These are phyloP conservation scores for Diaporthe caulivora DNA, from an alignment of 2,329 filamentous ascomycete species.

Conservation along the genomic window DNA sequence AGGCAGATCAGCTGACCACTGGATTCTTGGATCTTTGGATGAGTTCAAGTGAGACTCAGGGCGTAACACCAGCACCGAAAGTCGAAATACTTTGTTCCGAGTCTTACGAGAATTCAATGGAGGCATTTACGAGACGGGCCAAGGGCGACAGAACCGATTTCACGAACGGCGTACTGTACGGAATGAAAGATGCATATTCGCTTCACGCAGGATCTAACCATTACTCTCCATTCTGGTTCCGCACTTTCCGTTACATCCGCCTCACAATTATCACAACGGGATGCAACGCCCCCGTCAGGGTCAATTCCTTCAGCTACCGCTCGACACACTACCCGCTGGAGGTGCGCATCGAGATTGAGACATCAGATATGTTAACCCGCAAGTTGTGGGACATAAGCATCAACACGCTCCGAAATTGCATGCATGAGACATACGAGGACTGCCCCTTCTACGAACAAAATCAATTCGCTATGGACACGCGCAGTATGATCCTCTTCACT, in stretches of 20 bases:
- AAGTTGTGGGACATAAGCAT: constrained; percentile 49
- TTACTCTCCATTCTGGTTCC: constrained; percentile 40
- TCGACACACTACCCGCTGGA: constrained; percentile 28
- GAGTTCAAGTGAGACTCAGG: not conserved
- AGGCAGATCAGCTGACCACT: constrained; percentile 20
- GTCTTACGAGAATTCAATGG: constrained; percentile 47
- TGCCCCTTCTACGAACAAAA: constrained; percentile 53
- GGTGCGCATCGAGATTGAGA: constrained; percentile 10
- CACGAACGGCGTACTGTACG: constrained; percentile 35
- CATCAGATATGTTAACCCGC: not conserved
- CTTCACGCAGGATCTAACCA: constrained; percentile 27
- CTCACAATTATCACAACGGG: constrained; percentile 30
- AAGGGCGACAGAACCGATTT: constrained; percentile 38
- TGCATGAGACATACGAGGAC: constrained; percentile 51
- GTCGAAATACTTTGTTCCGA: constrained; percentile 50
- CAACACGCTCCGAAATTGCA: constrained; percentile 50
- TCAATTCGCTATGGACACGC: constrained; percentile 47
- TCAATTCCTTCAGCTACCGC: constrained; percentile 33
- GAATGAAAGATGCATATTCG: constrained; percentile 32
- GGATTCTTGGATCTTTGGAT: constrained; percentile 6
- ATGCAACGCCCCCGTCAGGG: constrained; percentile 3
- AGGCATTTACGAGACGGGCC: constrained; percentile 34
- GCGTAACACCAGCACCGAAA: constrained; percentile 32
- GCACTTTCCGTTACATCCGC: constrained; percentile 40
- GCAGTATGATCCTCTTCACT: constrained; percentile 47